Percentiles rank a stretch among this genome's conserved stretches.
Evolutionary conservation across 2,329 filamentous ascomycete genomes (phyloP).

Genomic region (Didymella segeticola): DNA sequence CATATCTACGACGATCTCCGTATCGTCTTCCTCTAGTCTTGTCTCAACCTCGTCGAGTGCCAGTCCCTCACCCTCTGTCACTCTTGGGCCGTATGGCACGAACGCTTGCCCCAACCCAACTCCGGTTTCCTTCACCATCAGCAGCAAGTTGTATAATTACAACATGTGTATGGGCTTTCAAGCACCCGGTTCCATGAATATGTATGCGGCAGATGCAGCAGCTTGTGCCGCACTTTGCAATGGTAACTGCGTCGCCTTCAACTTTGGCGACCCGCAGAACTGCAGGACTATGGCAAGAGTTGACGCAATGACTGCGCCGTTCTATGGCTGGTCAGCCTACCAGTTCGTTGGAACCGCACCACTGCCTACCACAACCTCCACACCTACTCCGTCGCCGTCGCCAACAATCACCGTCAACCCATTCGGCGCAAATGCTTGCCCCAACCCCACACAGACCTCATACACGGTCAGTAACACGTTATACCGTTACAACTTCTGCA

Average conservation of each 20-base stretch:
- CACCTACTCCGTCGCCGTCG: not conserved
- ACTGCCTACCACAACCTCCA: not conserved
- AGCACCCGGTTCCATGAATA: not conserved
- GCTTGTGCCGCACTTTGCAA: not conserved
- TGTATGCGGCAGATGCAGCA: not conserved
- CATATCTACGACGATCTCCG: not conserved
- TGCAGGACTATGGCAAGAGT: not conserved
- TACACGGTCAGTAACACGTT: not conserved
- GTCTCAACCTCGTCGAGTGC: not conserved
- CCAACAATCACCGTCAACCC: not conserved
- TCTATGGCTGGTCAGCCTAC: not conserved
- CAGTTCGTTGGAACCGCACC: not conserved
- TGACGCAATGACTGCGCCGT: not conserved
- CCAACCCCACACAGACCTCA: not conserved
- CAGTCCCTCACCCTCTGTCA: not conserved
- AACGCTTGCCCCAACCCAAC: constrained; percentile 4
- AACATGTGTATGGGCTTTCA: constrained; percentile 1
- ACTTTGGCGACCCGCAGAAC: not conserved
- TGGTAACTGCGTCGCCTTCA: not conserved
- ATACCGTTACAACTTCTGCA: not conserved
- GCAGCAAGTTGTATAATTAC: constrained; percentile 1
- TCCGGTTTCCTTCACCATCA: not conserved
- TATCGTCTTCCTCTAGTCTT: not conserved
- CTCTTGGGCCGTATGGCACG: not conserved
- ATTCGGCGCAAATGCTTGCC: not conserved